Evolutionary conservation across 306 rosid species (phyloP).

Genomic region (Rosa chinensis): DNA sequence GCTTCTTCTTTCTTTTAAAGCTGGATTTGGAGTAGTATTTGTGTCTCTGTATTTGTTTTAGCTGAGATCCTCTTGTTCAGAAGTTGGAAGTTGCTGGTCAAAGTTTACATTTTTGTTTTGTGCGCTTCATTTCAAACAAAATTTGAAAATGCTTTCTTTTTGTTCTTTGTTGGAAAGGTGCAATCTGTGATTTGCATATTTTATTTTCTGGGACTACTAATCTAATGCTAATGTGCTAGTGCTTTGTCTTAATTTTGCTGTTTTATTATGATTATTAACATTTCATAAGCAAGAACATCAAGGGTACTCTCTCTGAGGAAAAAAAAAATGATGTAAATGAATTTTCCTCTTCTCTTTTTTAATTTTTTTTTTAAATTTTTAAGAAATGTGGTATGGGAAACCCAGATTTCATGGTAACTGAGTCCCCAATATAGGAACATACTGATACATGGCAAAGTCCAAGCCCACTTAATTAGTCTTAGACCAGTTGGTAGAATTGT

Average conservation of each 20-base stretch:
- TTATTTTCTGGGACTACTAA: not conserved
- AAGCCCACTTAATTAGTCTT: not conserved
- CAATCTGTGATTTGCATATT: slow-evolving; percentile 3
- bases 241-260: not conserved
- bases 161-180: not conserved
- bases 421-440: not conserved
- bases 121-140: not conserved
- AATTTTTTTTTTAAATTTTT: not conserved
- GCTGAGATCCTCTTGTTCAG: slow-evolving; percentile 22
- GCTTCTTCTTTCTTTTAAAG: not conserved
- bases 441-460: not conserved
- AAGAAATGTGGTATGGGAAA: not conserved
- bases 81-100: slow-evolving; percentile 16
- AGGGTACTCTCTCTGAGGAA: not conserved
- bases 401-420: not conserved
- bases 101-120: not conserved
- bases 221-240: not conserved
- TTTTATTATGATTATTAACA: not conserved
- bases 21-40: not conserved
- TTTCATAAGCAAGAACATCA: not conserved
- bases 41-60: not conserved
- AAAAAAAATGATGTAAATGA: not conserved
- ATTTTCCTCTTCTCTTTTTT: not conserved
- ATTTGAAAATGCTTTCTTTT: not conserved
- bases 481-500: not conserved